Base-by-base conservation (phyloP, 495 filamentous ascomycete species). In the Thermochaetoides thermophila region DNA sequence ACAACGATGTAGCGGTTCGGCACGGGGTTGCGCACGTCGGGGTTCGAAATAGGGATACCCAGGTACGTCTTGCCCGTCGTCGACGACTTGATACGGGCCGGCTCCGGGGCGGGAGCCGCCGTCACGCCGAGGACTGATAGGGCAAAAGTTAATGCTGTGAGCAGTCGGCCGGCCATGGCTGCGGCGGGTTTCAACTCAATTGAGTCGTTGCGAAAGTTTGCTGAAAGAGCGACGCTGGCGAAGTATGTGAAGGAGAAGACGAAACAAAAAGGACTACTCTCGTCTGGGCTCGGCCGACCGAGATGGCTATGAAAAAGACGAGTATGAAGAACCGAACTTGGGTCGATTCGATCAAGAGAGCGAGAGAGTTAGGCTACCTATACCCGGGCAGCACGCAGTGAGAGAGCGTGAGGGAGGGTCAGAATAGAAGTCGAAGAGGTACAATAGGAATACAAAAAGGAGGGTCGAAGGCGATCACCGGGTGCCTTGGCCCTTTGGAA, bases 1-100 rank as follows among this genome's bases (percentile, higher is more conserved):
- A 68, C 63, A 4, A 68, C 62, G 23, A 68, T 68, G 44, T 61
- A 68, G 22, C 44, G 49, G 51, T 62, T 56, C 5, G 62, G 59
- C 17, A 68, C 54, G 22, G 52, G 29, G 34, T 64, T 45, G 11
- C 20, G 28, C 18, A 48, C 50, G 7, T 58, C 36, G 1, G 53
- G 50, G 40, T 68, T 68, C 43, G 50, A 52, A 37, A 70, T 41
- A 37, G 63, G 60, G 11, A 60, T 49, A 9, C 55, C 61, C 23
- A 68, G 27, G 45, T 43, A 46, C 44, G 49, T 23, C 23, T 35
- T 28, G 17, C 45, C 31, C 27, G 44, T 14, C n/a, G n/a, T n/a
- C n/a, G n/a, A n/a, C n/a, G n/a, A n/a, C n/a, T n/a, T n/a, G n/a
- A n/a, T n/a, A 40, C 51, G 36, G 43, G 14, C 17, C 37, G 50